Evolutionary conservation across 148 eudicot species (phyloP).

Genomic region (Persicaria maculosa): DNA sequence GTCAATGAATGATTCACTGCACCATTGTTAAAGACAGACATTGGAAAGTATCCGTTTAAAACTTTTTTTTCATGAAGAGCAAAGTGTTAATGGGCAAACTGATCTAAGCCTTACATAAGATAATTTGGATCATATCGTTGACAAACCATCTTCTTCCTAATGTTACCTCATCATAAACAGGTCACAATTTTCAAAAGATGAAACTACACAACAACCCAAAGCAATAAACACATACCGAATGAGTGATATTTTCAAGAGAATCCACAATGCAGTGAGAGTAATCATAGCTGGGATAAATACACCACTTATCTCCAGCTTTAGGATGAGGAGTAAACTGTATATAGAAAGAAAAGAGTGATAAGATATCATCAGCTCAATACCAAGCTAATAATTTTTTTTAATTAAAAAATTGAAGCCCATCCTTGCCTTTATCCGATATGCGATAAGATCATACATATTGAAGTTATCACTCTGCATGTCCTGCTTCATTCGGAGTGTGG

Average conservation of each 20-base stretch:
- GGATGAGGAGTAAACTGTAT: slow-evolving; percentile 94
- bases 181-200: slow-evolving; percentile 46
- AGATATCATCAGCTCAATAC: not conserved
- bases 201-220: not conserved
- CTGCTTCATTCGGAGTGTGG: slow-evolving; percentile 91
- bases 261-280: slow-evolving; percentile 87
- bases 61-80: not conserved
- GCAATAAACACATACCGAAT: slow-evolving; percentile 50
- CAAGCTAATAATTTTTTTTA: no score
- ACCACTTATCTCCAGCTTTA: slow-evolving; percentile 96
- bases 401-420: not conserved
- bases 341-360: not conserved
- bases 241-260: slow-evolving; percentile 91
- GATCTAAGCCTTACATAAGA: not conserved
- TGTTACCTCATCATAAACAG: not conserved
- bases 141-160: not conserved
- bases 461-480: slow-evolving; percentile 91
- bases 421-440: slow-evolving; percentile 95
- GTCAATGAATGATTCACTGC: not conserved
- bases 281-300: slow-evolving; percentile 95
- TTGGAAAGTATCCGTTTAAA: not conserved
- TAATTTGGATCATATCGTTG: not conserved
- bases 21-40: not conserved
- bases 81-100: not conserved
- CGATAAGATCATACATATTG: slow-evolving; percentile 96